Evolutionary conservation across 331 rosid species (phyloP).

Genomic region (Quercus lobata): DNA sequence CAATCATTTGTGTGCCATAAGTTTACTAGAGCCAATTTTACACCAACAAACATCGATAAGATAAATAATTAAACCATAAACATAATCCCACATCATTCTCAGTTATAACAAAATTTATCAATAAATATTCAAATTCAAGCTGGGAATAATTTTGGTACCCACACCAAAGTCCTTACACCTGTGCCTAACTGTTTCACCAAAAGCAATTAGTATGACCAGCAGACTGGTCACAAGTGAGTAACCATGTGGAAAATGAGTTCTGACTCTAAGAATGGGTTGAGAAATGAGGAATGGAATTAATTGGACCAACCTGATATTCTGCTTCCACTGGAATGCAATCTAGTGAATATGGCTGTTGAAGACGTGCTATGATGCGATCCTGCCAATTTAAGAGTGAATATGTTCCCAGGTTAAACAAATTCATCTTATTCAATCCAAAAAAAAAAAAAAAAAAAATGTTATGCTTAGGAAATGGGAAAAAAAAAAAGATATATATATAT

Average conservation of each 20-base stretch:
- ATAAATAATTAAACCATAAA: too few relatives aligned
- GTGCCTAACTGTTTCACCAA: neutral
- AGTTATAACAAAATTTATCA: too few relatives aligned
- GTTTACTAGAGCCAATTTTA: too few relatives aligned
- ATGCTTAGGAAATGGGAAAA: neutral
- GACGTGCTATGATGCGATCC: conserved; percentile 93
- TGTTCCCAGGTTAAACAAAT: neutral
- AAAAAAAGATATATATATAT: too few relatives aligned
- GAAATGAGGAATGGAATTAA: neutral
- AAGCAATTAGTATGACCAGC: neutral
- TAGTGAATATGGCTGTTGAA: conserved; percentile 93
- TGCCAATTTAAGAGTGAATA: conserved; percentile 28
- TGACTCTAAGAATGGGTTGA: neutral
- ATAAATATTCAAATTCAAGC: too few relatives aligned
- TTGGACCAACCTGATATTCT: conserved; percentile 73
- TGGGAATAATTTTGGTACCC: too few relatives aligned
- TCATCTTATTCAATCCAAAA: neutral
- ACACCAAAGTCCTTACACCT: neutral
- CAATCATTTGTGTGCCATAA: too few relatives aligned
- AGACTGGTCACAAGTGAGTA: neutral
- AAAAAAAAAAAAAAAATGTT: neutral
- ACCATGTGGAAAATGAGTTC: neutral
- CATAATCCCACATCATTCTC: too few relatives aligned
- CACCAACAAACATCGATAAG: too few relatives aligned
- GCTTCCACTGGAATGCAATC: conserved; percentile 96